phyloP scores from a whole-genome alignment of 371 early-diverging fungal species.

The Saksenaea vasiformis region DNA sequence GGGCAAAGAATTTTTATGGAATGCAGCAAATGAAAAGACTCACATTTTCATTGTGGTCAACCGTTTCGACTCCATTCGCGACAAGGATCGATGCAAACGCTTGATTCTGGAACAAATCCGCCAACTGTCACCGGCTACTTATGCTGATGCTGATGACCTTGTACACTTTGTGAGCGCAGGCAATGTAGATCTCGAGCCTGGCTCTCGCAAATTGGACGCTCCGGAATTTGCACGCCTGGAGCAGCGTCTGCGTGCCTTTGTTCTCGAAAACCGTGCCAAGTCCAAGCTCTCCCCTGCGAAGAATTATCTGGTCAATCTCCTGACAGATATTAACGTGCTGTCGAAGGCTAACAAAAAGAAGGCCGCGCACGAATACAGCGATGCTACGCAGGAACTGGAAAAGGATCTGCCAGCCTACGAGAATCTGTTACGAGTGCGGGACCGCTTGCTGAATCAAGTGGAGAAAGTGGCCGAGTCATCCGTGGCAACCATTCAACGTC shows the following conservation, averaged over 20 bases:
- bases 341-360: slow-evolving; percentile 56
- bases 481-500: slow-evolving; percentile 53
- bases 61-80: slow-evolving; percentile 92
- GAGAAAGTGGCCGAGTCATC: slow-evolving; percentile 71
- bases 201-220: slow-evolving; percentile 49
- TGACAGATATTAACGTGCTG: slow-evolving; percentile 65
- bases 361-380: slow-evolving; percentile 37
- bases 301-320: slow-evolving; percentile 81
- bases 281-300: slow-evolving; percentile 95
- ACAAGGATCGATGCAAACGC: slow-evolving; percentile 91
- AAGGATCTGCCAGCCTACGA: slow-evolving; percentile 59
- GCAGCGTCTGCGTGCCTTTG: slow-evolving; percentile 85
- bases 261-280: slow-evolving; percentile 91
- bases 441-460: slow-evolving; percentile 62
- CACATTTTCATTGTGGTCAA: slow-evolving; percentile 98
- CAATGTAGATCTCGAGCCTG: slow-evolving; percentile 45
- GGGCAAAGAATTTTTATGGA: slow-evolving; percentile 94
- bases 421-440: slow-evolving; percentile 53
- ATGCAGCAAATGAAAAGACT: slow-evolving; percentile 96
- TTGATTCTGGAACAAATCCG: slow-evolving; percentile 93
- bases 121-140: slow-evolving; percentile 90
- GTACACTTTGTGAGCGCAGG: slow-evolving; percentile 96
- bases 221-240: slow-evolving; percentile 82
- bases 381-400: slow-evolving; percentile 49
- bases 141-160: slow-evolving; percentile 86